Base-by-base conservation (phyloP, 441 rosid genomes). In the Iberis amara region DNA sequence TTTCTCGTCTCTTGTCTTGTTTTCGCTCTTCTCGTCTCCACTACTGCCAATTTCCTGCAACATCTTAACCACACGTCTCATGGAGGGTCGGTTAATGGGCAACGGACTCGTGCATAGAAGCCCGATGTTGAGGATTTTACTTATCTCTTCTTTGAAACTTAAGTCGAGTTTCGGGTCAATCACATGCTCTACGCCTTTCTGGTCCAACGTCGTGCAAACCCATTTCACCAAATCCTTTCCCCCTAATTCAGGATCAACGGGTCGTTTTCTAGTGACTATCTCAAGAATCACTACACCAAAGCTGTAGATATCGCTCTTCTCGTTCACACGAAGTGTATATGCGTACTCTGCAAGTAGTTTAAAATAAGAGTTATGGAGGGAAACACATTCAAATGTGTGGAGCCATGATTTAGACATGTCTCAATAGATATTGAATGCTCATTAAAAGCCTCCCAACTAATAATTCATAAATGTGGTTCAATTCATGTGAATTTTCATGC, bases 251-350 rank as follows among this genome's bases (percentile, higher is more conserved):
- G 97, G 85, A 69, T 81, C 95, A 11, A 77, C 71, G 0, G 97
- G 94, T 1, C 62, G 85, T 50, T 76, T 83, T 31, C 98, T 86
- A 0, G 96, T 89, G 13, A 92, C 89, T 60, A 89, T 66, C 76
- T 92, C 98, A 1, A 92, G 82, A n/a, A 89, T 76, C 21, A 92
- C 97, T 14, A 92, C 97, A 0, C 98, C 98, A 1, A 92, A 92
- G 65, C 98, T 92, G 85, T 86, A 92, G 47, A 78, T 84, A 70
- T 92, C 98, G n/a, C 98, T 89, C 81, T 92, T 92, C 77, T 92
- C 98, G 14, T 86, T 89, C 74, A 92, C 98, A 18, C 89, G 67
- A 7, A 92, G 83, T 0, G 98, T 92, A 72, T 92, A 92, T 0
- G 96, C 98, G 60, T 92, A 92, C 50, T 92, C 98, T 92, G 86